A percentile compares a stretch with the other conserved stretches of the same genome.
These are phyloP conservation scores for Syzygium jambos DNA, from an alignment of 345 rosid species.

Conservation along the genomic window DNA sequence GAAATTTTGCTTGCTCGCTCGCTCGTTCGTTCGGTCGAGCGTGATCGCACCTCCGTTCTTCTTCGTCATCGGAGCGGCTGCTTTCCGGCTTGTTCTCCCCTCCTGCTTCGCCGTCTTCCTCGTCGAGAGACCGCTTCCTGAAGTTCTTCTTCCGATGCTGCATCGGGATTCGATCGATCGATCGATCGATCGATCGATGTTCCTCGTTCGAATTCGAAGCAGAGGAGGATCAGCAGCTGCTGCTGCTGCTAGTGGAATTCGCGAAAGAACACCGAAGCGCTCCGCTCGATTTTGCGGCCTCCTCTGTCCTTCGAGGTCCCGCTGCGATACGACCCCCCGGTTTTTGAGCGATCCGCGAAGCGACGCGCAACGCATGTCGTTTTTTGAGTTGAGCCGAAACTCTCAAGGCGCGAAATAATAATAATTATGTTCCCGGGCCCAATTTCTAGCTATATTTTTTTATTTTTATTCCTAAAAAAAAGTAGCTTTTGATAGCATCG, in stretches of 20 bases:
- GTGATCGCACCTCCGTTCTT: constrained; percentile 51
- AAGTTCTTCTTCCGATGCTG: constrained; percentile 36
- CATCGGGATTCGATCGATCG: neutral
- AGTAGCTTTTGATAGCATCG: no score
- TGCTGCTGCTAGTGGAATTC: neutral
- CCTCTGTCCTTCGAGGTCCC: neutral
- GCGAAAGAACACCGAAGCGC: neutral
- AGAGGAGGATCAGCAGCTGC: neutral
- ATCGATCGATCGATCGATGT: neutral
- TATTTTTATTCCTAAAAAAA: no score
- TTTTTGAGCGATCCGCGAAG: neutral
- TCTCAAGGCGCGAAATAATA: no score
- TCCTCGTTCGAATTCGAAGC: neutral
- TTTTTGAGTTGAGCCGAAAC: no score
- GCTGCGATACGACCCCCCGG: neutral
- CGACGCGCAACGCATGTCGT: neutral
- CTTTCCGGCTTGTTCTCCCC: neutral
- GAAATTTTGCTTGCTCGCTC: neutral
- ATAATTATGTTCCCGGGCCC: no score
- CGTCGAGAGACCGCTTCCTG: constrained; percentile 61
- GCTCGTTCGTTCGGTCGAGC: neutral
- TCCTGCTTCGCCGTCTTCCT: constrained; percentile 37
- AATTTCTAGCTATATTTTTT: no score
- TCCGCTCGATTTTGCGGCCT: neutral
- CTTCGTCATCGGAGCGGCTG: constrained; percentile 51